These are phyloP conservation scores for Neonectria sp. DNA, from an alignment of 2,329 filamentous ascomycete species.

Conservation along the genomic window DNA sequence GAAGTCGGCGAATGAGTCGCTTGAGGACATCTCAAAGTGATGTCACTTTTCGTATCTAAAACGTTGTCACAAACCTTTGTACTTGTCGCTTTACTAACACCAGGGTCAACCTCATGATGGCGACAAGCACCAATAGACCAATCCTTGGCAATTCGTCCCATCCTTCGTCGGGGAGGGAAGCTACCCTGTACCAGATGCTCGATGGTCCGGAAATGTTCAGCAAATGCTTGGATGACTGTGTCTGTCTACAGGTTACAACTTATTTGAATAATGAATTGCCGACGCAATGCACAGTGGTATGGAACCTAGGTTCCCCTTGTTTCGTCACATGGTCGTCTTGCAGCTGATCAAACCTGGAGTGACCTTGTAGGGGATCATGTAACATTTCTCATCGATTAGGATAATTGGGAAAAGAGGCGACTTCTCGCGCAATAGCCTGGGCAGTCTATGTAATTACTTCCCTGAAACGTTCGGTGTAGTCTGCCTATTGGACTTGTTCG, in stretches of 20 bases:
- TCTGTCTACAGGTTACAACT: background rate
- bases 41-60: background rate
- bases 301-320: background rate
- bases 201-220: background rate
- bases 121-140: background rate
- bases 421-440: background rate
- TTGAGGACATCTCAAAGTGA: background rate
- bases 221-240: background rate
- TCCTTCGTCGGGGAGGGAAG: background rate
- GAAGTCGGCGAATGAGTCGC: constrained; percentile 13
- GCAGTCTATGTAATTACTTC: too few relatives aligned
- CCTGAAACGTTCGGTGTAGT: too few relatives aligned
- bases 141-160: background rate
- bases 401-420: background rate
- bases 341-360: background rate
- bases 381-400: background rate
- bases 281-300: background rate
- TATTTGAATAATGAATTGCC: background rate
- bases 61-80: too few relatives aligned
- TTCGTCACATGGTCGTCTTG: background rate
- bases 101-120: too few relatives aligned
- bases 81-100: background rate
- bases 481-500: too few relatives aligned
- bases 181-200: background rate
- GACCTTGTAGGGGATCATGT: background rate